Conservation (phyloP, 495 filamentous ascomycete genomes). For the Evernia prunastri region DNA sequence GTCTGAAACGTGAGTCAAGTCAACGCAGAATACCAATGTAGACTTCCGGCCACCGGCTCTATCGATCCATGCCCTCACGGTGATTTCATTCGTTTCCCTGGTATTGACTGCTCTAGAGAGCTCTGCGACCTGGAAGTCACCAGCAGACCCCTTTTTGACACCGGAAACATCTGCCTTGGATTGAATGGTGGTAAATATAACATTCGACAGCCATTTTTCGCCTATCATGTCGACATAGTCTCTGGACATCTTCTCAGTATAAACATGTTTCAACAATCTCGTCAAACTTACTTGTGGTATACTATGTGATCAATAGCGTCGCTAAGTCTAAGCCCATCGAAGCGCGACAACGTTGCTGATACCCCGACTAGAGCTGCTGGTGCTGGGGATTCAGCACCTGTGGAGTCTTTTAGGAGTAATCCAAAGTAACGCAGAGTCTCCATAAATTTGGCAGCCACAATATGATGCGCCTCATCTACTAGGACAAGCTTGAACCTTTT, state of each 20-base stretch:
- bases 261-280: conserved; percentile 13
- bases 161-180: conserved; percentile 67
- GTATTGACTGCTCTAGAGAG: conserved; percentile 81
- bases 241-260: background rate
- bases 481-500: conserved; percentile 78
- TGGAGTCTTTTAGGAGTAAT: conserved; percentile 42
- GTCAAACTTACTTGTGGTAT: conserved; percentile 61
- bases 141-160: conserved; percentile 57
- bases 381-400: conserved; percentile 4
- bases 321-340: conserved; percentile 81
- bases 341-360: conserved; percentile 84
- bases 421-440: conserved; percentile 67
- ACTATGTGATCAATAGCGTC: conserved; percentile 92
- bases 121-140: conserved; percentile 69
- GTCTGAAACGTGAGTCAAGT: conserved; percentile 67
- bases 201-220: conserved; percentile 76
- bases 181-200: conserved; percentile 87
- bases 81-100: conserved; percentile 65
- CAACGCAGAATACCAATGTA: conserved; percentile 88
- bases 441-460: conserved; percentile 76
- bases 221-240: conserved; percentile 96
- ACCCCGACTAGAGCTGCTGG: conserved; percentile 80
- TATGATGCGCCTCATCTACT: conserved; percentile 98
- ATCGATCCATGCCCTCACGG: conserved; percentile 75
- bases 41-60: conserved; percentile 69